These are phyloP conservation scores for Limtongia smithiae DNA, from an alignment of 805 yeast species.

Conservation along the genomic window DNA sequence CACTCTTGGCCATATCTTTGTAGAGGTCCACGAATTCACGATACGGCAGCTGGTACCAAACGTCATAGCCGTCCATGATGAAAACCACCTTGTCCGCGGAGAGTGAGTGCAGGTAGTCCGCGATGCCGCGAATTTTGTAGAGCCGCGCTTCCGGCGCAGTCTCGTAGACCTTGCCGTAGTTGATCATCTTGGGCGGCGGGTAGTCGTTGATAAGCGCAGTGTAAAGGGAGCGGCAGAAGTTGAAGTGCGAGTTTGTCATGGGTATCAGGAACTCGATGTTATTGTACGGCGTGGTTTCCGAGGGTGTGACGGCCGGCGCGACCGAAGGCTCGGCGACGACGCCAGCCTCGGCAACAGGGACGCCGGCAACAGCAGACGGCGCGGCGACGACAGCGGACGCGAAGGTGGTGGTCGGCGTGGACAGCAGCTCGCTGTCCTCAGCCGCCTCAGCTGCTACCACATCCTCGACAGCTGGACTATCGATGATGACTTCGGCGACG, in stretches of 20 bases:
- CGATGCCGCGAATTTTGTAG: constrained; percentile 20
- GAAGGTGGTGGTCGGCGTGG: background rate
- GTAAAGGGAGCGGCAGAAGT: constrained; percentile 28
- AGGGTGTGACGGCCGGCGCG: constrained; percentile 4
- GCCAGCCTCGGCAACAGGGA: background rate
- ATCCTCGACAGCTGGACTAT: background rate
- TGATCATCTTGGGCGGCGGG: constrained; percentile 24
- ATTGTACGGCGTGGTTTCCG: too few relatives aligned
- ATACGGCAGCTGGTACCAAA: constrained; percentile 28
- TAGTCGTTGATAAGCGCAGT: constrained; percentile 28
- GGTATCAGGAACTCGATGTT: constrained; percentile 26
- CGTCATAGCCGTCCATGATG: constrained; percentile 28
- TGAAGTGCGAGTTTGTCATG: constrained; percentile 23
- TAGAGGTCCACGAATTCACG: constrained; percentile 7
- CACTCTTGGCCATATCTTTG: constrained; percentile 8
- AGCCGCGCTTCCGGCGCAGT: constrained; percentile 18
- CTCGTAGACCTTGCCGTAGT: constrained; percentile 21
- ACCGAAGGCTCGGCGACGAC: background rate
- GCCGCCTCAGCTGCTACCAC: background rate
- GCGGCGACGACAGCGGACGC: background rate
- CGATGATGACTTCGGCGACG: too few relatives aligned
- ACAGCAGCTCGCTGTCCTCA: background rate
- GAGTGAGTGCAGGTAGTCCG: constrained; percentile 8
- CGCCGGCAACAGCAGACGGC: background rate
- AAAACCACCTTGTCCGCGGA: constrained; percentile 20